Base-by-base conservation (phyloP, 345 rosid species). In the Schrenkiella parvula region DNA sequence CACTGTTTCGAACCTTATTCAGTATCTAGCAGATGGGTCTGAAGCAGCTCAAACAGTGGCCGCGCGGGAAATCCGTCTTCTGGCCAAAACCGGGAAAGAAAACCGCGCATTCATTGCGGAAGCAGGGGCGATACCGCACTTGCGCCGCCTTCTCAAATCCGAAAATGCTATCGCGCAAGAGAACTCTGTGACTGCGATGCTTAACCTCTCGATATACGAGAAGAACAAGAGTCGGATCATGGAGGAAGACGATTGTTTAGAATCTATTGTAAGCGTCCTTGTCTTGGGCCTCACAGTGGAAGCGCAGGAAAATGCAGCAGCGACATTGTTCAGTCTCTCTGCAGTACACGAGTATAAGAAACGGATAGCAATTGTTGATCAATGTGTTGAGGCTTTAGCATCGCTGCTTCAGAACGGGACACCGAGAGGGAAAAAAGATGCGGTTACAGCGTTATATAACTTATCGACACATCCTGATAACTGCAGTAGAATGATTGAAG, bases 261-360 rank as follows among this genome's bases (percentile, higher is more conserved):
- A 80, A 62, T 84, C 92, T 1, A 86, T 92, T 10, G 92, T 92
- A 5, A 82, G 82, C 12, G 97, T 90, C 5, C 78, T 92, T 60
- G 87, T 85, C 37, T 76, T 76, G 3, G 98, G 99, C 39, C 81
- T 84, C 23, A 87, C 98, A 8, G 88, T 86, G 15, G 93, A 88
- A 52, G 92, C 93, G 0, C 88, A 90, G 79, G 96, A 95, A 79
- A 95, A 95, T 47, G 99, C 98, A 14, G 97, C 98, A 1, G 98
- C 98, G 0, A 92, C 98, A 8, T 68, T 95, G 77, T 92, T 95
- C 43, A 95, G 98, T 80, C 83, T 95, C 47, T 92, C 96, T 29
- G 88, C 97, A 0, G 93, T 95, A 59, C 97, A 92, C 38, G 96
- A 88, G 54, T 90, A 95, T 75, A 95, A 95, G 86, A 95, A 83